Conservation (phyloP, 768 basidiomycete genomes). For the Leucocoprinus birnbaumii region DNA sequence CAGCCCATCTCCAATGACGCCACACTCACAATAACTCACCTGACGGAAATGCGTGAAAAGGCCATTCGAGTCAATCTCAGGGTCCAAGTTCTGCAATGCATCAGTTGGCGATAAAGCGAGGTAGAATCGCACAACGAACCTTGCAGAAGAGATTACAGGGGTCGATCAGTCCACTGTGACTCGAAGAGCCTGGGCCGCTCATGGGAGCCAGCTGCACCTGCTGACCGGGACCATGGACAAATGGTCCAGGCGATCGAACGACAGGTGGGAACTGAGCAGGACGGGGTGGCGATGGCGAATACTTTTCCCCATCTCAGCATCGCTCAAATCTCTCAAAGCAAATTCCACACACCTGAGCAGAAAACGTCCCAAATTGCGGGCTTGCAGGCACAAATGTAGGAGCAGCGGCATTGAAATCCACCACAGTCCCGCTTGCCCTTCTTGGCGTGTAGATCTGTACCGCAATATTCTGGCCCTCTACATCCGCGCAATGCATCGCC, state of each 20-base stretch:
- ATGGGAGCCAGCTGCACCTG: conserved; percentile 83
- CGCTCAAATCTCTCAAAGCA: neutral
- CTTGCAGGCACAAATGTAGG: conserved; percentile 75
- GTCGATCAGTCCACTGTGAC: conserved; percentile 86
- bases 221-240: conserved; percentile 86
- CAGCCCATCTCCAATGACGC: conserved; percentile 3
- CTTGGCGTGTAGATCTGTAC: conserved; percentile 76
- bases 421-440: conserved; percentile 48
- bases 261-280: conserved; percentile 46
- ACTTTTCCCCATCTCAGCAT: neutral
- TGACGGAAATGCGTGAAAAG: conserved; percentile 81
- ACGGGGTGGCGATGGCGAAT: conserved; percentile 34
- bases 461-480: conserved; percentile 82
- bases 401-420: conserved; percentile 73
- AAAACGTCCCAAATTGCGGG: conserved; percentile 55
- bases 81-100: conserved; percentile 69
- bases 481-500: conserved; percentile 78
- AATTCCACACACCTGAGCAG: conserved; percentile 45
- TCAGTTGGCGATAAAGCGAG: conserved; percentile 2
- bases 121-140: conserved; percentile 34
- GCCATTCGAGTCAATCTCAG: conserved; percentile 81
- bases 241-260: conserved; percentile 43
- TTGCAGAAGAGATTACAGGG: conserved; percentile 92
- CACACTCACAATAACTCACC: conserved; percentile 36
- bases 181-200: conserved; percentile 71